Base-by-base conservation (phyloP, 768 basidiomycete genomes). In the Leccinum uliginosum region DNA sequence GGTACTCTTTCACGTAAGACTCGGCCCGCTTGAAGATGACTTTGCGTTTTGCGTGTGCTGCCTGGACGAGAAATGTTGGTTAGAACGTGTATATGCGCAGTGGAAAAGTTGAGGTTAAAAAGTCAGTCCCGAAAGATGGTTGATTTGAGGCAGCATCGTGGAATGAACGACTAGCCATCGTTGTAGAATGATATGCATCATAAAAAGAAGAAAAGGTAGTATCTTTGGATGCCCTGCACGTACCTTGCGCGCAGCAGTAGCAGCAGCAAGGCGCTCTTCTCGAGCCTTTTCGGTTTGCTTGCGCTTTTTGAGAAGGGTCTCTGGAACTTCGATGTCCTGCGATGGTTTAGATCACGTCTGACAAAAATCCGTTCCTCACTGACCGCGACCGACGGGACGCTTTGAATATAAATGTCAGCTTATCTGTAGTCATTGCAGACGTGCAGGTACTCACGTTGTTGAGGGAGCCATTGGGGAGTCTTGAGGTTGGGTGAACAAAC, bases 21-120 rank as follows among this genome's bases (percentile, higher is more conserved):
- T 98, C 96, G 35, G 97, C 97, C 60, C 97, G 91, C 87, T 98
- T 98, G 88, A 98, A 98, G 80, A 98, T 86, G 73, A 97, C 87
- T 76, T 88, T 90, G 78, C 97, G 89, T 82, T 96, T 95, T 58
- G 91, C 87, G 73, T 89, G 89, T 67, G 85, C 78, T 48, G 87
- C 88, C 95, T 98, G 69, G 35, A 54, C 58, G 45, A 47, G 21
- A 17, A 51, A n/a, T 44, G 55, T 56, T 65, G 46, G 58, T 52
- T 35, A 17, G 47, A 30, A 12, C 45, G 32, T 75, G 27, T 4
- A 55, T 10, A 27, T 34, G n/a, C 2, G 24, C 14, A 14, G 23
- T 48, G 27, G 11, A 8, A 4, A 38, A 47, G 19, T 40, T 2
- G 29, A 63, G 4, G 5, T 29, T 6, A 34, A 59, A 65, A 56